Evolutionary conservation across 306 rosid genomes (phyloP), one percentile per base, ranked within the genome.

Genomic region (Sechiopsis laciniata): DNA sequence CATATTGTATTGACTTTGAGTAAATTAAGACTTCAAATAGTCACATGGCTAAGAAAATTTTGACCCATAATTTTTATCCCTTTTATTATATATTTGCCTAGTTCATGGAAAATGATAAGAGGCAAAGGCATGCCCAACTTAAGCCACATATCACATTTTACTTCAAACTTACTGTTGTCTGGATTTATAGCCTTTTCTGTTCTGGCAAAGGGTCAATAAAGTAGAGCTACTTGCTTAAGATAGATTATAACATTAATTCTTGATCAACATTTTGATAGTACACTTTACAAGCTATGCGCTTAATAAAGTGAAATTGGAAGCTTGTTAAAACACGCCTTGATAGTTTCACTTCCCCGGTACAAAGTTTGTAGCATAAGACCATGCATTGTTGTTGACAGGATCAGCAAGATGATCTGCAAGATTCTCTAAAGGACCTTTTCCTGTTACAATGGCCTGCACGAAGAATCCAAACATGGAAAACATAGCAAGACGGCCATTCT

Each of bases 341-440:
- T 59, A 32, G 16, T 62, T 50, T 78, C 76, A 80, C 80, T 80
- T 83, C 29, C 84, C 84, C 35, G 78, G 82, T 17, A 74, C 73
- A 21, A 75, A 78, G 73, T 83, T 75, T 62, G 86, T 80, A 67
- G 79, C 77, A 54, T 26, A 26, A 26, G 29, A 26, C 29, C 29
- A 26, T 26, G 29, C 29, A 26, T 26, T 26, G 29, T 26, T 26
- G 29, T 26, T 26, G 29, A 26, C 29, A 26, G 29, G 29, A 26
- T 26, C 29, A 26, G 29, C 29, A 2, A 26, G 29, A 26, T 26
- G 29, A 26, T 26, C 29, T 1, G 29, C 29, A 26, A 26, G 29
- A 26, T 26, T 26, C 29, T 26, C 29, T 2, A 26, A 26, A 26
- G 29, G 29, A 1, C 29, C 29, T 26, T 26, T 26, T 26, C 29